Evolutionary conservation across 495 filamentous ascomycete species (phyloP), one percentile per base, ranked within the genome.

Genomic region (Daldinia childiae): DNA sequence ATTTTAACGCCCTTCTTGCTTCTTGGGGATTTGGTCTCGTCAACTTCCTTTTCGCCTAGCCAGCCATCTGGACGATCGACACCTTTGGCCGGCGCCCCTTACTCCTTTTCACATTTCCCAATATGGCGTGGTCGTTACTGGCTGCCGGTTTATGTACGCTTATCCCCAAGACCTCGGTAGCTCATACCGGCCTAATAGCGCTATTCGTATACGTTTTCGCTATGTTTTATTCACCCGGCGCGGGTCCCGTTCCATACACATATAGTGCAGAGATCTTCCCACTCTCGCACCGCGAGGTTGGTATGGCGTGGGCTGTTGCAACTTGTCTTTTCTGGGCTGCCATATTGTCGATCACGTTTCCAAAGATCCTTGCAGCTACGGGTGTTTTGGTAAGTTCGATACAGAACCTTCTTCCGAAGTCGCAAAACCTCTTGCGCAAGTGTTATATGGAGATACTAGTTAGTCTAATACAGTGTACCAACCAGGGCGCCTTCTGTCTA

Each of bases 231-330:
- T 91, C 88, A 3, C 87, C 89, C 1, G 90, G 90, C 7, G 89
- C 90, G 79, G 91, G 90, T 0, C 90, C 90, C 8, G 90, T 92
- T 6, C 90, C 91, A 0, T 92, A 88, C 75, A 89, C 89, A 3
- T 91, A 92, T 74, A 92, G 90, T 8, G 92, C 92, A 3, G 92
- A 95, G 77, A 90, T 92, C 3, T 94, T 94, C 72, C 92, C 92
- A 3, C 83, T 94, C 21, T 91, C 88, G 12, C 90, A 92, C 74
- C 87, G 87, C 73, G 90, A 93, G 79, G 83, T 92, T 39, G 91
- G 91, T 27, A 94, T 94, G 91, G 83, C 85, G 2, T 89, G 89
- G 83, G 91, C 91, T 8, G 91, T 93, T 6, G 88, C 91, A 14
- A 92, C 89, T 17, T 89, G 87, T 69, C 84, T 90, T 50, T 89